Base-by-base conservation (phyloP, 176 grass and related monocot genomes). In the Ensete glaucum region DNA sequence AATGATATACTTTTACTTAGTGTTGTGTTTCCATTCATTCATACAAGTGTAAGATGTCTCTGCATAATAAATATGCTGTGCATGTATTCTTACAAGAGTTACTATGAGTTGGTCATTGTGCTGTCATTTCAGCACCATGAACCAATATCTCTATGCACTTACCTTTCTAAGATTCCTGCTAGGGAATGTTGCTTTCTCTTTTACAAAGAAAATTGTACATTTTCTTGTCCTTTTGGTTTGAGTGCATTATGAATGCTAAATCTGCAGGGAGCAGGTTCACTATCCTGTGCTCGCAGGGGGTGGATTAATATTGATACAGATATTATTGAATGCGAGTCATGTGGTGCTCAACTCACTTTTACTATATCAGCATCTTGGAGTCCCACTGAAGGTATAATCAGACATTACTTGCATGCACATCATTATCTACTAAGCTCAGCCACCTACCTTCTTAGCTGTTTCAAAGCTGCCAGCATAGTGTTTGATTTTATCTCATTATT, bases 261-360 rank as follows among this genome's bases (percentile, higher is more conserved):
- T 52, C 74, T 99, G 78, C 82, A 98, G 95, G 78, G 69, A 73
- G 84, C 87, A 81, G 87, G 88, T 78, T 85, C 88, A 52, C 58
- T 98, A 62, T 64, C 86, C 73, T 93, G 90, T 82, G 86, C 95
- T 69, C 88, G 72, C 70, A 86, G 88, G 80, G 95, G 95, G 79
- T 98, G 95, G 95, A 77, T 89, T 76, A 98, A 94, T 53, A 65
- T 89, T 76, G 95, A 98, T 68, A 71, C 67, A 11, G 86, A 94
- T 77, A 89, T 82, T 82, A 87, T 98, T 90, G 90, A 94, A 79
- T 98, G 95, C 1, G 90, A 93, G 71, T 89, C 90, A 76, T 98
- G 95, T 16, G 88, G 90, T 52, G 76, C 78, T 52, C 84, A 91
- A 77, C 88, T 98, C 69, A 81, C 84, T 29, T 98, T 93, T 78